A percentile compares a stretch with the other conserved stretches of the same genome.
Conservation (phyloP, 2,329 filamentous ascomycete species). For the Colletotrichum siamense region DNA sequence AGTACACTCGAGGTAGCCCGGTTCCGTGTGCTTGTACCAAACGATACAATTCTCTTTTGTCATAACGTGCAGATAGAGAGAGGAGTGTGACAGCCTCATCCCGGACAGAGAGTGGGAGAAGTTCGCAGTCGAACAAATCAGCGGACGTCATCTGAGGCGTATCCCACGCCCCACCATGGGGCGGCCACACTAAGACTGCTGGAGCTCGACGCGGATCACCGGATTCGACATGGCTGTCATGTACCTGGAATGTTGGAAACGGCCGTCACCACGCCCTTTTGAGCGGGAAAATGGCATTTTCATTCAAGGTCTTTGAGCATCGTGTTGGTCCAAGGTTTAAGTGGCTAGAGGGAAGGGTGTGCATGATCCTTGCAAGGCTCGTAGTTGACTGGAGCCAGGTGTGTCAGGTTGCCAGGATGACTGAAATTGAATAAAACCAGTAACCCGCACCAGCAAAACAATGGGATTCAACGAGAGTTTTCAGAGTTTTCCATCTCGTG, state of each 20-base stretch:
- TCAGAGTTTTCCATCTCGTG: neutral
- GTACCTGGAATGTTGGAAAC: conserved; percentile 17
- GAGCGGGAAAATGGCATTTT: neutral
- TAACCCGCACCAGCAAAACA: neutral
- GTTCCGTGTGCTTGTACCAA: neutral
- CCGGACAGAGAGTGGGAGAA: conserved; percentile 22
- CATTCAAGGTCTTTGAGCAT: neutral
- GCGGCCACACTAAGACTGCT: conserved; percentile 14
- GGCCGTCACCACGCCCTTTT: neutral
- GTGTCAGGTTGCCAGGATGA: neutral
- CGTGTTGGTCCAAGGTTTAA: neutral
- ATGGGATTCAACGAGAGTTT: neutral
- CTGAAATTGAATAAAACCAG: neutral
- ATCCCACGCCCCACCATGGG: conserved; percentile 19
- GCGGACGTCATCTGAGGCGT: conserved; percentile 15
- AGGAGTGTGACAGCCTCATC: conserved; percentile 23
- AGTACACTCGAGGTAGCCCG: conserved; percentile 8
- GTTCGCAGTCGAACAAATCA: conserved; percentile 19
- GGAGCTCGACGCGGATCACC: conserved; percentile 20
- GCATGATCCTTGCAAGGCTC: neutral
- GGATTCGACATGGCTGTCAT: conserved; percentile 13
- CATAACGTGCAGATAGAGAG: conserved; percentile 23
- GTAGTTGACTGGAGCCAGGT: neutral
- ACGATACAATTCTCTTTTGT: conserved; percentile 20
- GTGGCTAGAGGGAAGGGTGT: neutral